Base-by-base conservation (phyloP, 1,139 yeast genomes). In the Eremothecium cymbalariae region DNA sequence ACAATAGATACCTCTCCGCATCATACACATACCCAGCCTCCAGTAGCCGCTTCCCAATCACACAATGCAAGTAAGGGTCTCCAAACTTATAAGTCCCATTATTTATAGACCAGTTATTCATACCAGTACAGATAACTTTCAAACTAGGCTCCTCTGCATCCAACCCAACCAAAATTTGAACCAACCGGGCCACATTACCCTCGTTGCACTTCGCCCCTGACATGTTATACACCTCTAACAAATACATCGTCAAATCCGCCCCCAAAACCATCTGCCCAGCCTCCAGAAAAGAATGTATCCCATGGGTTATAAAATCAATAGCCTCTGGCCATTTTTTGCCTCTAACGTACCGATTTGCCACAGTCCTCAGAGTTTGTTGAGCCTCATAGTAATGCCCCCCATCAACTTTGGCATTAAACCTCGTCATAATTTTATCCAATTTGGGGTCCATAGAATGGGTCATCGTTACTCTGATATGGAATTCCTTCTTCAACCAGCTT, bases 331-430 rank as follows among this genome's bases (percentile, higher is more conserved):
- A 83, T 43, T 80, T 75, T 43, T 74, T 73, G 21, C 77, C 58
- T 44, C 84, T 75, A 31, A 82, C 78, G 51, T 83, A 80, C 52
- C 98, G 67, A 46, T 86, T 85, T 30, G 83, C 85, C 39, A 88
- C 80, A 6, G 96, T 85, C 50, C 95, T 67, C 34, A 88, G 68
- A 0, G 95, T 88, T 59, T 88, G 97, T 54, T 88, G 95, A 0
- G 97, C 97, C 55, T 90, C 98, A 54, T 88, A 88, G 61, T 69
- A 85, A 36, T 86, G 82, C 2, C 86, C 86, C 32, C 70, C 70
- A 32, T 71, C 73, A 44, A 88, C 79, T 50, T 82, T 78, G 31
- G 70, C 68, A 50, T 76, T 74, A 61, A 80, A 80, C 42, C 90
- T 63, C 20, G 67, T 74, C 31, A 80, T 60, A 2, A 85, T 77